A percentile compares a stretch with the other conserved stretches of the same genome.
Conservation (phyloP, 2,329 filamentous ascomycete species). For the Cordyceps tenuipes region DNA sequence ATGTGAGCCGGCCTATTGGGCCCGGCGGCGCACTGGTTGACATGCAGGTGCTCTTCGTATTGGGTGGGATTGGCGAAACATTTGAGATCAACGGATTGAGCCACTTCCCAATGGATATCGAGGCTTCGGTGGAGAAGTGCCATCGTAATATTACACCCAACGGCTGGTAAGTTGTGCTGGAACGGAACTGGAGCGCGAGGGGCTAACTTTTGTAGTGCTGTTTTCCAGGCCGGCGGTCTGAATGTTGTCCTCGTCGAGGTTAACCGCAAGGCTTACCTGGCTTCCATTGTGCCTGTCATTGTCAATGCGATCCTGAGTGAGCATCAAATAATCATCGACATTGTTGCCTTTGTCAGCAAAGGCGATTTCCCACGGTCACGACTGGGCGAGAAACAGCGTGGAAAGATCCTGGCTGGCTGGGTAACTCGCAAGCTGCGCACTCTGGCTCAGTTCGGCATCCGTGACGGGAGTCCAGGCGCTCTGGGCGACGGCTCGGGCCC, state of each 20-base stretch:
- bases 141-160: slow-evolving; percentile 86
- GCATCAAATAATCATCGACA: slow-evolving; percentile 94
- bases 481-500: slow-evolving; percentile 31
- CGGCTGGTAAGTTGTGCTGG: slow-evolving; percentile 66
- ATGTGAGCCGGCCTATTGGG: slow-evolving; percentile 87
- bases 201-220: slow-evolving; percentile 54
- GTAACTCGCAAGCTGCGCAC: slow-evolving; percentile 93
- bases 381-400: slow-evolving; percentile 91
- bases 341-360: slow-evolving; percentile 90
- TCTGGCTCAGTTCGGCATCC: slow-evolving; percentile 92
- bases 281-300: slow-evolving; percentile 93
- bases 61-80: slow-evolving; percentile 92
- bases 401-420: slow-evolving; percentile 96
- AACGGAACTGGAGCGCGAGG: neutral
- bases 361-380: slow-evolving; percentile 93
- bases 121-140: slow-evolving; percentile 82
- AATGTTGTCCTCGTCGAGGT: slow-evolving; percentile 94
- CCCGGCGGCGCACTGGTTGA: slow-evolving; percentile 87
- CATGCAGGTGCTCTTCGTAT: slow-evolving; percentile 97
- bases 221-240: slow-evolving; percentile 97
- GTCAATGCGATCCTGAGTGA: slow-evolving; percentile 93
- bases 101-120: slow-evolving; percentile 98
- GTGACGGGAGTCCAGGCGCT: slow-evolving; percentile 62
- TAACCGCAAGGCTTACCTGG: slow-evolving; percentile 83
- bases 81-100: slow-evolving; percentile 97